Base-by-base conservation (phyloP, 352 stramenopile genomes). In the Pythium insidiosum region DNA sequence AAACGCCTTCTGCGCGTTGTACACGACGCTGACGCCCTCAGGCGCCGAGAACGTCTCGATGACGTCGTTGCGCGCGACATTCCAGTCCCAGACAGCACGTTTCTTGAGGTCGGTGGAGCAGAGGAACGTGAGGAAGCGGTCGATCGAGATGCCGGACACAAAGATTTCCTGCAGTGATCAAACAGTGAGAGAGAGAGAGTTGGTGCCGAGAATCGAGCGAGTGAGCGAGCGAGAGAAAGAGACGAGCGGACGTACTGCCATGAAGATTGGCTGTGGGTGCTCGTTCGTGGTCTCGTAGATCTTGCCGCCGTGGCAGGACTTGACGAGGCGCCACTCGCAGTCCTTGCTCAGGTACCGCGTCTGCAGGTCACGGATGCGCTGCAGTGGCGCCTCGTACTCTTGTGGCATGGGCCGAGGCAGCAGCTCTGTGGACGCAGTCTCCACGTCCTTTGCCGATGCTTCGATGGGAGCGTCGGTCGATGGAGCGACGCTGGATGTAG, bases 1-100 rank as follows among this genome's bases (percentile, higher is more conserved):
- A 47, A 80, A 78, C 19, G 63, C 33, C 44, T 82, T 77, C 38
- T 84, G 72, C 13, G 56, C 63, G 50, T 84, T 82, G 31, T 78
- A 59, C 19, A 59, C 62, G 13, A 76, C 52, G 24, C 39, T 67
- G 20, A 71, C 51, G 11, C 44, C 39, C 18, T 53, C 53, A 47
- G 73, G n/a, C n/a, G n/a, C 54, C 5, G 55, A 30, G 38, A 69
- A 73, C 2, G 48, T 56, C 37, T 84, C 65, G 21, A 82, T 56
- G 10, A 80, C 55, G 36, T 72, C 56, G 51, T 75, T 75, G 21
- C 61, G 54, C 10, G 58, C 67, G 29, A 73, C 53, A 47, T 77
- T 77, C 20, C 63, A 44, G 53, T 84, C 66, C 72, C 72, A 84
- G 11, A 73, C 47, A 3, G 43, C 28, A 16, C 68, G 68, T 40